These are phyloP conservation scores for Fusarium poae DNA, from an alignment of 2,329 filamentous ascomycete genomes.

Conservation along the genomic window DNA sequence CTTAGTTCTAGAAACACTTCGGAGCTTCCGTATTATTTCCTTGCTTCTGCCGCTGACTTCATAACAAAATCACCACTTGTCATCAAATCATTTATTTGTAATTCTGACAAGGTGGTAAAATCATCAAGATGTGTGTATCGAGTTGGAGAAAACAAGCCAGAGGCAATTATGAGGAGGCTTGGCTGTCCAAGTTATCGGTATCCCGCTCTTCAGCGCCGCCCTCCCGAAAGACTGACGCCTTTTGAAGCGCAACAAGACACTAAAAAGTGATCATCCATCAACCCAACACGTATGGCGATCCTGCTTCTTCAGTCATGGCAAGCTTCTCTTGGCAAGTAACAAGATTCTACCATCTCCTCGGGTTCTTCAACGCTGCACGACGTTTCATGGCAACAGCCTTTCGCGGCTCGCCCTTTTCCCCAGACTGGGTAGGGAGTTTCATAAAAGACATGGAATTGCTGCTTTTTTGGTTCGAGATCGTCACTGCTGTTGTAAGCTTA, in stretches of 20 bases:
- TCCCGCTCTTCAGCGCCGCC: conserved; percentile 10
- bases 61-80: conserved; percentile 2
- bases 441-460: not conserved
- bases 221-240: conserved; percentile 20
- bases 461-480: not conserved
- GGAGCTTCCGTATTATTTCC: conserved; percentile 1
- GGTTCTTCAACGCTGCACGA: not conserved
- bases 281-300: conserved; percentile 4
- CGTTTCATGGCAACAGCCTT: conserved; percentile 25
- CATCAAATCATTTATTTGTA: conserved; percentile 14
- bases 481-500: not conserved
- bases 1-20: conserved; percentile 20
- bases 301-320: not conserved
- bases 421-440: conserved; percentile 7
- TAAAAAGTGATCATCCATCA: conserved; percentile 1
- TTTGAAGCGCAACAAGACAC: conserved; percentile 4
- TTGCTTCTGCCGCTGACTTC: conserved; percentile 1
- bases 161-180: not conserved
- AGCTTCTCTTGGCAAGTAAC: not conserved
- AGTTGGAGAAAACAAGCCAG: not conserved
- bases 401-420: conserved; percentile 4
- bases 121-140: not conserved
- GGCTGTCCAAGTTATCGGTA: not conserved
- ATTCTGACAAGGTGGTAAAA: not conserved
- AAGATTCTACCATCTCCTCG: conserved; percentile 3